Evolutionary conservation across 2,329 filamentous ascomycete species (phyloP).

Genomic region (Sclerotinia spermophila): DNA sequence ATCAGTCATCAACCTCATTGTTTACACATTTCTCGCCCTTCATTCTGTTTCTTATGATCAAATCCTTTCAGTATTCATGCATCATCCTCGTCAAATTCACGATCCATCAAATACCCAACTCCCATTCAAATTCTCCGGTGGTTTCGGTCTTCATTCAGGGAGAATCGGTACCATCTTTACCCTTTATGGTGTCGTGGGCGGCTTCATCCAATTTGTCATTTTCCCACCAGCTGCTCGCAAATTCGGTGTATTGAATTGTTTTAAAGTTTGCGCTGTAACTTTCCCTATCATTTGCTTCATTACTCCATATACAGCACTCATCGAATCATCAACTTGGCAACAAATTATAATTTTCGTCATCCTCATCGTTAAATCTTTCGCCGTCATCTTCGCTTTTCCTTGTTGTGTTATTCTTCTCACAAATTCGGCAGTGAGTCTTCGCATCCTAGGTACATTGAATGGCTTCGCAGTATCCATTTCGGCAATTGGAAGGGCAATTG

Average conservation of each 20-base stretch:
- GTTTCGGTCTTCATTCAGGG: conserved; percentile 70
- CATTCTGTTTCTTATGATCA: conserved; percentile 86
- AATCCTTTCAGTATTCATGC: conserved; percentile 81
- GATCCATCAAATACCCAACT: conserved; percentile 55
- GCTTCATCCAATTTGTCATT: conserved; percentile 80
- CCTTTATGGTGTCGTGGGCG: conserved; percentile 73
- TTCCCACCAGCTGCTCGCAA: conserved; percentile 73
- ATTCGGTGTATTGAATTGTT: conserved; percentile 72
- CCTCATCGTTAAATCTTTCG: conserved; percentile 70
- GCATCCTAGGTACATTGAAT: conserved; percentile 82
- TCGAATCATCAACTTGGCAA: conserved; percentile 47
- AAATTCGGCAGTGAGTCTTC: conserved; percentile 73
- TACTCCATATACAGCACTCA: conserved; percentile 76
- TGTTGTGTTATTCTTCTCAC: conserved; percentile 87
- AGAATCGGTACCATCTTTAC: conserved; percentile 85
- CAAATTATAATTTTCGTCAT: conserved; percentile 61
- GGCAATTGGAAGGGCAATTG: conserved; percentile 73
- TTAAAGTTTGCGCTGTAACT: conserved; percentile 60
- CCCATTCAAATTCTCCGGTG: conserved; percentile 78
- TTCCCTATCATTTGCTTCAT: conserved; percentile 75
- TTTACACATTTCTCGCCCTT: conserved; percentile 77
- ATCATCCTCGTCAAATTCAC: conserved; percentile 60
- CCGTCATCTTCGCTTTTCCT: conserved; percentile 81
- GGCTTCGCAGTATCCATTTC: conserved; percentile 82
- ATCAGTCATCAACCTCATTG: conserved; percentile 68